phyloP scores from a whole-genome alignment of 1,284 basidiomycete genomes.

The Athelia psychrophila region DNA sequence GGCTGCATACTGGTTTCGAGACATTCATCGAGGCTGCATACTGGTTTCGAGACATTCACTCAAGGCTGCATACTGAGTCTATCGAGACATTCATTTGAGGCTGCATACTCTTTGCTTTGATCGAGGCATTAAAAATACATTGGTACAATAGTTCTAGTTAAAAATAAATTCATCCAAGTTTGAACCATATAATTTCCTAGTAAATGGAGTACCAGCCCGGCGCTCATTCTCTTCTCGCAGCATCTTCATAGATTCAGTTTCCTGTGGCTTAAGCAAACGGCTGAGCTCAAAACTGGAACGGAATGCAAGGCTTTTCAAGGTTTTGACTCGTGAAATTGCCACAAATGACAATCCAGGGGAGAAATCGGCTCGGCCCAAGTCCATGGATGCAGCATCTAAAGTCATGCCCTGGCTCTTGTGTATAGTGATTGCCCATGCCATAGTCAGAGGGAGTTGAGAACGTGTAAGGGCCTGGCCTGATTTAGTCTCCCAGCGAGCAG shows the following conservation, averaged over 20 bases:
- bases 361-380: conserved; percentile 10
- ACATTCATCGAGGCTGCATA: too few species aligned
- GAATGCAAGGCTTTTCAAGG: conserved; percentile 7
- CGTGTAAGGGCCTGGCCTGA: background rate
- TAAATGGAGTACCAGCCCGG: too few species aligned
- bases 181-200: too few species aligned
- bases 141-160: too few species aligned
- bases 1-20: too few species aligned
- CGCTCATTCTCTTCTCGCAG: conserved; percentile 4
- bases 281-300: conserved; percentile 1
- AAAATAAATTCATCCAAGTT: too few species aligned
- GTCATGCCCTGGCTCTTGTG: conserved; percentile 13
- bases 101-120: too few species aligned
- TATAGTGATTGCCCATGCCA: conserved; percentile 13
- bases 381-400: conserved; percentile 6
- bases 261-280: conserved; percentile 4
- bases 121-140: too few species aligned
- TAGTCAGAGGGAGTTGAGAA: conserved; percentile 6
- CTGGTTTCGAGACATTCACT: too few species aligned
- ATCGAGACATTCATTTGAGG: too few species aligned
- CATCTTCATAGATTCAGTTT: conserved; percentile 11
- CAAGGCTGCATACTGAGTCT: too few species aligned
- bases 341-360: conserved; percentile 12
- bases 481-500: too few species aligned
- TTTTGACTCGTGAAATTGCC: conserved; percentile 12